Conservation (phyloP, 1,284 basidiomycete genomes). For the Puccinia brachypodii region DNA sequence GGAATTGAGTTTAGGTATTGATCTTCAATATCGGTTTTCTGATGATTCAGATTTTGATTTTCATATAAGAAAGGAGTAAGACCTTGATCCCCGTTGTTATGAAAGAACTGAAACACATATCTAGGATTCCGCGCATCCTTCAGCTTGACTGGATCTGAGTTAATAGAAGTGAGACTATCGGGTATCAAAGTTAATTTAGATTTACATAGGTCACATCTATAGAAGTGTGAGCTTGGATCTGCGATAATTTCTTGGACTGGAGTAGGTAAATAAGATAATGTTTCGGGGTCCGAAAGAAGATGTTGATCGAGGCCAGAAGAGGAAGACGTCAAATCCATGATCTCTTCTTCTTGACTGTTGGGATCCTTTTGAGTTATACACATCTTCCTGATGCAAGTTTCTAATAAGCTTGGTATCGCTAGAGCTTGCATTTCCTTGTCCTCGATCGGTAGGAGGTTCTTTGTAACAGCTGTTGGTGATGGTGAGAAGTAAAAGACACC, state of each 20-base stretch:
- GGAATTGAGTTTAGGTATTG: neutral
- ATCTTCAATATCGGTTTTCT: neutral
- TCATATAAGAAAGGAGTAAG: too few species aligned
- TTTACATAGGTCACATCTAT: neutral
- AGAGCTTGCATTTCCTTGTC: neutral
- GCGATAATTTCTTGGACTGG: neutral
- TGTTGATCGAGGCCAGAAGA: neutral
- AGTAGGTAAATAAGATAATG: neutral
- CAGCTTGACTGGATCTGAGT: neutral
- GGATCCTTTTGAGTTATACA: neutral
- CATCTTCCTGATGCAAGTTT: constrained; percentile 12
- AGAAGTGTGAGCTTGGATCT: neutral
- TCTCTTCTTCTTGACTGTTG: neutral
- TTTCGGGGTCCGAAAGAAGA: neutral
- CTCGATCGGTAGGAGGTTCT: neutral
- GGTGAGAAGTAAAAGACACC: neutral
- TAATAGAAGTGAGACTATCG: neutral
- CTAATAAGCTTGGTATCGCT: neutral
- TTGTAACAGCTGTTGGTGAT: neutral
- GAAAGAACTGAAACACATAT: constrained; percentile 14
- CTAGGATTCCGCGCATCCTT: too few species aligned
- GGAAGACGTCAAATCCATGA: neutral
- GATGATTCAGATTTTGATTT: neutral
- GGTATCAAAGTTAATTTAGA: neutral
- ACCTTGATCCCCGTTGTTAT: too few species aligned